Base-by-base conservation (phyloP, 2,329 filamentous ascomycete species). In the Tolypocladium inflatum region DNA sequence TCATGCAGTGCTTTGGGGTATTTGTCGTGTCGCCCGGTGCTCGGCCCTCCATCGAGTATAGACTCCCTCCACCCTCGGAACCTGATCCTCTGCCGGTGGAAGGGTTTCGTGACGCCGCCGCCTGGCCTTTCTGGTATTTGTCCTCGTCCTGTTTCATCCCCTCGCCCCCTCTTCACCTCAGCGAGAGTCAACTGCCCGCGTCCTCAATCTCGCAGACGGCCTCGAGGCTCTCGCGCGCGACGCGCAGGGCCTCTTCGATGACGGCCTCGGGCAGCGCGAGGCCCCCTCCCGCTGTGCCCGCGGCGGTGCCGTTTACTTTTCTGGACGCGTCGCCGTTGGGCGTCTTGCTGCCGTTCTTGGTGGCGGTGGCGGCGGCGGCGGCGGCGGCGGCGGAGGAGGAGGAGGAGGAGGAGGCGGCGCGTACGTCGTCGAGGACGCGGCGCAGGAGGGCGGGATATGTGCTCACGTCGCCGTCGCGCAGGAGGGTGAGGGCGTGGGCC, bases 351-450 rank as follows among this genome's bases (percentile, higher is more conserved):
- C 67, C 68, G 64, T 72, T 73, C 55, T 65, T 61, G 45, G 60
- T 56, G 7, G 66, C 61, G 41, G 66, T 54, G 56, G 64, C 63
- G 7, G 66, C 62, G 10, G 68, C 62, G 10, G 68, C 57, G 7
- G 66, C 61, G 41, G 66, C 54, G 56, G 64, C 63, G 7, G 66
- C 62, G 10, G 68, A 62, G 39, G 63, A 45, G 35, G 67, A 62
- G 39, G 66, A 62, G 17, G 71, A 62, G 43, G 70, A 64, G 8
- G 74, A 68, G 60, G 82, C 80, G 59, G 78, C 75, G 54, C 80
- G 79, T 57, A 87, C 79, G 68, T 87, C 84, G 59, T 85, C 81
- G 64, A 87, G 74, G 23, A 87, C 80, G 60, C 80, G 81, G 56
- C 75, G 73, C 61, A 87, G 77, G 37, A 87, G 80, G n/a, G 76